phyloP scores from a whole-genome alignment of 192 early-diverging fungal species.

The Umbelopsis sp. region DNA sequence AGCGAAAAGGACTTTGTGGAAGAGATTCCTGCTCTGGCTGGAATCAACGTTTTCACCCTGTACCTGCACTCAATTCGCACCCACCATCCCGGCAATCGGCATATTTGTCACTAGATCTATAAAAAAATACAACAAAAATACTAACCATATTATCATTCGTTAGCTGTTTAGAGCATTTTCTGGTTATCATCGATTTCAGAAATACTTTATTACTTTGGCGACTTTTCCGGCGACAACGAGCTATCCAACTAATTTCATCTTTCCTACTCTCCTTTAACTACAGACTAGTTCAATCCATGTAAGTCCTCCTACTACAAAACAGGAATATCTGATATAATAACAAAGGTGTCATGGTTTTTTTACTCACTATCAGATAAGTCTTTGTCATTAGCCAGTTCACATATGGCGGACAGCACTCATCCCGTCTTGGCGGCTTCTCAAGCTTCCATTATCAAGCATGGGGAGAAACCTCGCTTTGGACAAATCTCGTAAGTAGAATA shows the following conservation, averaged over 20 bases:
- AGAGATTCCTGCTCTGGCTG: too few relatives aligned
- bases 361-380: background rate
- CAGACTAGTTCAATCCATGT: background rate
- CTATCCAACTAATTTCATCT: too few relatives aligned
- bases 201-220: too few relatives aligned
- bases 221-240: too few relatives aligned
- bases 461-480: conserved; percentile 12
- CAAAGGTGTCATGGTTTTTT: too few relatives aligned
- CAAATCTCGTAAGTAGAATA: conserved; percentile 4
- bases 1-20: background rate
- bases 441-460: conserved; percentile 12
- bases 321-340: background rate
- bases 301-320: background rate
- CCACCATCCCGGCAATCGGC: background rate
- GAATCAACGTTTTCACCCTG: too few relatives aligned
- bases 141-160: too few relatives aligned
- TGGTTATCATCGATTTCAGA: too few relatives aligned
- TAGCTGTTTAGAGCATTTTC: too few relatives aligned
- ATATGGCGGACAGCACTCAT: conserved; percentile 10
- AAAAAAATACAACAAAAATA: too few relatives aligned
- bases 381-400: background rate
- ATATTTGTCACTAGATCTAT: too few relatives aligned
- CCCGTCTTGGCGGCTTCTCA: conserved; percentile 14
- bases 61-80: too few relatives aligned
- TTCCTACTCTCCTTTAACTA: conserved; percentile 13